Conservation (phyloP, 257 asterid species). For the Przewalskia tangutica region DNA sequence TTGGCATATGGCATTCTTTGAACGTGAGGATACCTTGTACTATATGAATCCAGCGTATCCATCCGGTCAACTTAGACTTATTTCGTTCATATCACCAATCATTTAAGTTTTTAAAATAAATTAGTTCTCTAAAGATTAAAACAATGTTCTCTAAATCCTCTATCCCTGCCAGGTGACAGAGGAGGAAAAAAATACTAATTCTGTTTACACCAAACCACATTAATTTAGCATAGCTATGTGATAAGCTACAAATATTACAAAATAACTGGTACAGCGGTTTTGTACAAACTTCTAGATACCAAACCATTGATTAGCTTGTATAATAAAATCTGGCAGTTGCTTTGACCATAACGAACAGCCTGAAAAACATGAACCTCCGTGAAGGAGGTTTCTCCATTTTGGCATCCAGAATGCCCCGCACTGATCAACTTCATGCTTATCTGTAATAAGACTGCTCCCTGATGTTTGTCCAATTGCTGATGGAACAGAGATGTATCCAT, state of each 20-base stretch:
- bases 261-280: neutral
- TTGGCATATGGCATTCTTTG: too few relatives aligned
- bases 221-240: neutral
- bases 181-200: neutral
- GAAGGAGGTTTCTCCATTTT: neutral
- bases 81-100: neutral
- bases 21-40: too few relatives aligned
- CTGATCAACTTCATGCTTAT: neutral
- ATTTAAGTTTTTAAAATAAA: neutral
- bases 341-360: neutral
- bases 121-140: neutral
- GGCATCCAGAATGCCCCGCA: neutral
- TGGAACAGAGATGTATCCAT: neutral
- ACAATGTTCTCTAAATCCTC: neutral
- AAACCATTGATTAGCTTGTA: neutral
- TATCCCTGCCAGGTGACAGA: neutral
- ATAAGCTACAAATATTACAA: neutral
- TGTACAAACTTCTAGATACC: neutral
- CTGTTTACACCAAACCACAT: neutral
- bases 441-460: neutral
- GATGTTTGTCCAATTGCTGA: neutral
- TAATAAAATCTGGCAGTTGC: neutral
- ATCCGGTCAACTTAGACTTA: neutral
- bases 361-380: neutral
- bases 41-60: neutral